Base-by-base conservation (phyloP, 768 basidiomycete genomes). In the Phylloporus sp. region DNA sequence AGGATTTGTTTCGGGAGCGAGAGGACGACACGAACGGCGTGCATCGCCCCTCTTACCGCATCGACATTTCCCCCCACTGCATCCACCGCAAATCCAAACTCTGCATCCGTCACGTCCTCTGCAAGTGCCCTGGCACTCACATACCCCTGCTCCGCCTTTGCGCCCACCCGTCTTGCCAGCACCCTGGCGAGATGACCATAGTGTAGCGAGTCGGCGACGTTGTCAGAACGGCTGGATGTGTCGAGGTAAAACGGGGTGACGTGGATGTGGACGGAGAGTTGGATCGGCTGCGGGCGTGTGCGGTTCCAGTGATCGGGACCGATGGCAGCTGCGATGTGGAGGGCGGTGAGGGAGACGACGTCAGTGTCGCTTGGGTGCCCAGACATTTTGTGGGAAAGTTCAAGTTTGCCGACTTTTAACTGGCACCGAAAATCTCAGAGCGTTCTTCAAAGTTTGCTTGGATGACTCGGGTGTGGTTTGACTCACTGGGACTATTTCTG, bases 181-280 rank as follows among this genome's bases (percentile, higher is more conserved):
- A 63, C 60, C 55, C 83, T 83, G 20, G 75, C 67, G 23, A 87
- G 72, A 22, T 76, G 70, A 5, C 82, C 81, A 57, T 89, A 87
- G 62, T 87, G 78, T 6, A 88, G 65, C 0, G 81, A 79, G 47
- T 81, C 72, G 0, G 60, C 47, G 14, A 85, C 76, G 52, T 79
- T 60, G 61, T 84, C 82, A 0, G 73, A 68, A 21, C 54, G 41
- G 0, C 74, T 80, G 0, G 81, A 71, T 0, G 54, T 40, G 10
- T 71, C 51, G 46, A 87, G 70, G 50, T 71, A 74, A 3, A 64
- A 56, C 0, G 66, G 61, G 17, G 58, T 37, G 3, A 80, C 67
- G 45, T 78, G 70, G 42, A 77, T 57, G 9, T 58, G 54, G 24
- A 86, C 58, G 9, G 71, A 71, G 54, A 84, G 59, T 13, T 71